Evolutionary conservation across 306 rosid genomes (phyloP).

Genomic region (Lupinus albus): DNA sequence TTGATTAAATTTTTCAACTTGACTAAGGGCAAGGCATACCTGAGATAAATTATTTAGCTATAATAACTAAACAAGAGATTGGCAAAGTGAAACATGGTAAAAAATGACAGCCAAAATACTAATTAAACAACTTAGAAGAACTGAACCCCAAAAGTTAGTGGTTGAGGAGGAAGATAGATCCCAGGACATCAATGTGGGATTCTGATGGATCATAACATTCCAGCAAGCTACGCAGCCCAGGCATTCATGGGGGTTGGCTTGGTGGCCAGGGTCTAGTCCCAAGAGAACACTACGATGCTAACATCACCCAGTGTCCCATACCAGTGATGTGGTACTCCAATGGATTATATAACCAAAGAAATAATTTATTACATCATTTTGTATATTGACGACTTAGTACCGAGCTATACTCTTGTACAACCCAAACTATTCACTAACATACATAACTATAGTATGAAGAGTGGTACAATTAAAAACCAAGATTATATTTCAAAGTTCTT

Average conservation of each 20-base stretch:
- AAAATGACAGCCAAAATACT: neutral
- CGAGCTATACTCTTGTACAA: neutral
- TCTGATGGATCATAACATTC: conserved; percentile 8
- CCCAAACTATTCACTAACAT: neutral
- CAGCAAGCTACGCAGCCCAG: neutral
- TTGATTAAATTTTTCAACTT: conserved; percentile 10
- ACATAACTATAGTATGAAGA: too few relatives aligned
- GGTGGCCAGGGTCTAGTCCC: conserved; percentile 26
- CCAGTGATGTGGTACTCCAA: neutral
- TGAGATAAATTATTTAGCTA: neutral
- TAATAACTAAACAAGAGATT: conserved; percentile 1
- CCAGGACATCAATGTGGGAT: neutral
- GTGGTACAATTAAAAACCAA: conserved; percentile 24
- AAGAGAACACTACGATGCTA: neutral
- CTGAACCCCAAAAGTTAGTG: neutral
- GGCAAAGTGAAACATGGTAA: conserved; percentile 15
- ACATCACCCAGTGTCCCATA: neutral
- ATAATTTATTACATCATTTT: neutral
- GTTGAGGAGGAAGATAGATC: neutral
- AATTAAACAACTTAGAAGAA: conserved; percentile 7
- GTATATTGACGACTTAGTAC: neutral
- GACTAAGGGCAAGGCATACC: neutral
- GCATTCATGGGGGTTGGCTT: too few relatives aligned
- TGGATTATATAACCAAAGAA: neutral
- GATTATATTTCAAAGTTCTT: conserved; percentile 24